These are phyloP conservation scores for Alternaria ventricosa DNA, from an alignment of 2,329 filamentous ascomycete genomes.

Conservation along the genomic window DNA sequence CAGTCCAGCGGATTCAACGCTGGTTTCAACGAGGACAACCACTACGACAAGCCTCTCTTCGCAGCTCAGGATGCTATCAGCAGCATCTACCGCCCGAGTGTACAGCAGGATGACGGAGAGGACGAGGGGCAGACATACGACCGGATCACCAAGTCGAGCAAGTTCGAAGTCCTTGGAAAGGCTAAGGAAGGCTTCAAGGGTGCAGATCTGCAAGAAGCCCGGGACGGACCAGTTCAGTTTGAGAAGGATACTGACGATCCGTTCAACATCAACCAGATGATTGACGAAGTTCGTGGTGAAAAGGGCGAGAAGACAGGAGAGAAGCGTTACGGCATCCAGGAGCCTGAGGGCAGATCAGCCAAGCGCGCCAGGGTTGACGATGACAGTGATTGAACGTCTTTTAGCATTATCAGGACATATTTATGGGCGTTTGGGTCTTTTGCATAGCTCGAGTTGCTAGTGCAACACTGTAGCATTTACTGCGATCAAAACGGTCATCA, in stretches of 20 bases:
- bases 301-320: conserved; percentile 64
- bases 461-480: conserved; percentile 5
- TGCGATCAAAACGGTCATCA: not conserved
- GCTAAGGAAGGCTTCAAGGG: conserved; percentile 89
- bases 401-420: not conserved
- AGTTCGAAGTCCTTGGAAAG: conserved; percentile 87
- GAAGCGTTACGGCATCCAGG: conserved; percentile 78
- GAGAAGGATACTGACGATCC: conserved; percentile 88
- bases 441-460: not conserved
- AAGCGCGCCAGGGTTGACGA: conserved; percentile 84
- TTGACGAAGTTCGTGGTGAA: conserved; percentile 76
- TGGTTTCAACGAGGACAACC: conserved; percentile 97
- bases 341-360: conserved; percentile 58
- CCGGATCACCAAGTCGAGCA: conserved; percentile 81
- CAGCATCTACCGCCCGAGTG: conserved; percentile 86
- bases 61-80: conserved; percentile 93
- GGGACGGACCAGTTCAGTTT: conserved; percentile 94
- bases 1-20: conserved; percentile 88
- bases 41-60: conserved; percentile 96
- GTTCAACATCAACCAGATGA: conserved; percentile 93
- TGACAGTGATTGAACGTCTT: conserved; percentile 55
- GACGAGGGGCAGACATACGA: conserved; percentile 84
- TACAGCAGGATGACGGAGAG: conserved; percentile 73
- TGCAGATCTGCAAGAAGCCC: conserved; percentile 78
- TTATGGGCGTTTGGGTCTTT: conserved; percentile 11